Evolutionary conservation across 176 grass and related monocot genomes (phyloP), one percentile per base, ranked within the genome.

Genomic region (Pharus latifolius): DNA sequence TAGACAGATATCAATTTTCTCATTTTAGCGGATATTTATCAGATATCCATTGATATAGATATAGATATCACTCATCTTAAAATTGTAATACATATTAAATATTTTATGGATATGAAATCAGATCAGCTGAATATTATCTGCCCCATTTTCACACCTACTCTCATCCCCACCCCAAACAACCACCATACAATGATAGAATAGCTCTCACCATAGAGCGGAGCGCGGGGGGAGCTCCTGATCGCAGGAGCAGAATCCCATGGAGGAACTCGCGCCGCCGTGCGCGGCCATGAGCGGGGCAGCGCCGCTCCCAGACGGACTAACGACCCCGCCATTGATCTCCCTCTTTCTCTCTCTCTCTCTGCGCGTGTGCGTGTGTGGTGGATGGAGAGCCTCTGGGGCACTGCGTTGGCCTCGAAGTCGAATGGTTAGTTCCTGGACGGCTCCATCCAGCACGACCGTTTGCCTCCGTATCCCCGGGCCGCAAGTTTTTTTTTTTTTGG

Each of bases 281-380:
- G 58, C 43, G 58, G 73, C 28, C 73, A 48, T 49, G 66, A 52
- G 54, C 75, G 75, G 32, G 76, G 82, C 46, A 74, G 76, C 62
- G 46, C 69, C 28, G 82, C 76, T 16, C 76, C 76, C 29, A 85
- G 56, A 63, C 83, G 83, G 23, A 69, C 63, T 55, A 85, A 62
- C 38, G 76, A 80, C 63, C 83, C 69, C 70, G 83, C 63, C 83
- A 75, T 85, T 53, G 75, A 12, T 34, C 44, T 74, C 56, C 17
- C 23, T 11, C 28, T 40, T 17, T 56, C 66, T 65, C 31, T 28
- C 57, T 18, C 1, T 5, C 24, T 19, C 30, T 38, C 7, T n/a
- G n/a, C n/a, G n/a, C 22, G 48, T 28, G 42, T 43, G 50, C 55
- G 27, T 8, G 60, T 10, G 51, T 35, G 79, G 81, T 0, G 38